Conservation (phyloP, 768 basidiomycete species). For the Tremella fuciformis region DNA sequence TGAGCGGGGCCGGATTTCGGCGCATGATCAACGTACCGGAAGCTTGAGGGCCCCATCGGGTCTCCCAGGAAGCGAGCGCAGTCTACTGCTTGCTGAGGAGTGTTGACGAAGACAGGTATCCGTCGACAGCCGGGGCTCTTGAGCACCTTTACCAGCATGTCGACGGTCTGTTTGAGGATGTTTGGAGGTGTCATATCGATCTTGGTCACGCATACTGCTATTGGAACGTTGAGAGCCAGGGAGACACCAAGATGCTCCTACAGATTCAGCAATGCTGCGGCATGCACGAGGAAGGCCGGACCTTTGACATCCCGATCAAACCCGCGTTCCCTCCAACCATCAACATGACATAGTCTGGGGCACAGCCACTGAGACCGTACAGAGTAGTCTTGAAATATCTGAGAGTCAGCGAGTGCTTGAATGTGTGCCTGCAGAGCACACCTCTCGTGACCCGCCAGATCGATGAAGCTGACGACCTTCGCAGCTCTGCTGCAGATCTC, state of each 20-base stretch:
- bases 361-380: slow-evolving; percentile 89
- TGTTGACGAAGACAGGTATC: slow-evolving; percentile 61
- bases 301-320: slow-evolving; percentile 54
- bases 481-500: slow-evolving; percentile 83
- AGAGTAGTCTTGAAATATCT: slow-evolving; percentile 69
- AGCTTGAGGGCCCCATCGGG: slow-evolving; percentile 20
- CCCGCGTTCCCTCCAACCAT: slow-evolving; percentile 92
- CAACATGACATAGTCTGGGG: slow-evolving; percentile 76
- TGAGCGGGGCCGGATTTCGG: not conserved
- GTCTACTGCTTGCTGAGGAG: slow-evolving; percentile 71
- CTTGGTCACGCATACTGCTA: slow-evolving; percentile 90
- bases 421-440: slow-evolving; percentile 56
- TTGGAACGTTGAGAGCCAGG: slow-evolving; percentile 85
- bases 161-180: slow-evolving; percentile 82
- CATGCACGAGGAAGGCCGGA: slow-evolving; percentile 7
- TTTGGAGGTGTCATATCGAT: slow-evolving; percentile 97
- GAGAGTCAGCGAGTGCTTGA: slow-evolving; percentile 4
- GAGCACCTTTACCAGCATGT: slow-evolving; percentile 87
- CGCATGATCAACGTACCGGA: slow-evolving; percentile 9
- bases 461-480: slow-evolving; percentile 93
- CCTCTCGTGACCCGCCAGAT: slow-evolving; percentile 92
- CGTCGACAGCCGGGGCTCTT: slow-evolving; percentile 80
- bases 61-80: slow-evolving; percentile 44
- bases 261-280: slow-evolving; percentile 55
- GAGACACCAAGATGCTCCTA: slow-evolving; percentile 94